Evolutionary conservation across 441 rosid genomes (phyloP), one percentile per base, ranked within the genome.

Genomic region (Erodium texanum): DNA sequence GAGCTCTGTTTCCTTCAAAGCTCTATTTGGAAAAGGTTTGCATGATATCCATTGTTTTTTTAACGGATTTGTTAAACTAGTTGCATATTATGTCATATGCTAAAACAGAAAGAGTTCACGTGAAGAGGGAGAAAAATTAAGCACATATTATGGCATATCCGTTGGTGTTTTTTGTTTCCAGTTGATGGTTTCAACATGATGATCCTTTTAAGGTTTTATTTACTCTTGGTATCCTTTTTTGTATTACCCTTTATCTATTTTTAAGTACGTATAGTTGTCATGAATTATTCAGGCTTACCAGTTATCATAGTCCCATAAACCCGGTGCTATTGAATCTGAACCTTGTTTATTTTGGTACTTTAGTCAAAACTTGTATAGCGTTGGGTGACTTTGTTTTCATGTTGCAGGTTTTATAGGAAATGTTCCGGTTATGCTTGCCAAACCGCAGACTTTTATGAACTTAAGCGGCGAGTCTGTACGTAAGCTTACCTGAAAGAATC

Each of bases 401-500:
- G 5, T 71, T 56, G 70, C 78, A 92, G 99, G 99, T 45, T 77
- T 82, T 56, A 84, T 92, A 56, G 94, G 94, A 65, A 81, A 82
- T 74, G 82, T 84, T 75, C 97, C 99, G 0, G 90, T 92, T 56
- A 85, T 94, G 86, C 85, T 92, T 70, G 99, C 90, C 69, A 94
- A 89, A 70, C 99, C 98, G 64, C 98, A 94, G 74, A 94, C 99
- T 14, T 89, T 88, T 67, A 92, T 94, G 99, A 94, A 94, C 66
- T 48, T 76, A 64, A 94, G 98, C 81, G 98, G 99, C 76, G 96
- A 86, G 82, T 89, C 98, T 82, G 98, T 94, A 87, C 92, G 99
- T 86, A 71, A 77, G 72, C 87, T 73, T 23, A 24, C 78, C 74
- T 50, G 14, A 15, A 67, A 77, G 64, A 66, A 82, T 64, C 70